These are phyloP conservation scores for Gossypium sturtianum DNA, from an alignment of 345 rosid species.

Conservation along the genomic window DNA sequence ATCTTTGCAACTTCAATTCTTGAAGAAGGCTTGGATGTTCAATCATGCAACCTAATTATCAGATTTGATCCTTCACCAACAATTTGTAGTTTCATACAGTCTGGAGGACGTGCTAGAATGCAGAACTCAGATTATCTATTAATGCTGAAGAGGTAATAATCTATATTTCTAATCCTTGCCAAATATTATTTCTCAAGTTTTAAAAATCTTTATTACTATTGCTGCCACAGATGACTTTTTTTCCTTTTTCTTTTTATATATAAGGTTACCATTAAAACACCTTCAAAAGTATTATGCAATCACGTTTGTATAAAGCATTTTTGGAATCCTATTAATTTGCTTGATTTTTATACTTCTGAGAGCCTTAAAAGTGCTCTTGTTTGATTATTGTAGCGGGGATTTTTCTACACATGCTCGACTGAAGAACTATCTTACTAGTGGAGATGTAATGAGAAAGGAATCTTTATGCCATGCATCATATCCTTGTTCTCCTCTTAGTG, in stretches of 20 bases:
- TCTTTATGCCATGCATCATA: slow-evolving; percentile 45
- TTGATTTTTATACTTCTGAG: not conserved
- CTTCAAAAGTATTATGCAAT: not conserved
- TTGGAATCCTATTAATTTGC: not conserved
- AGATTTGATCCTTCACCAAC: slow-evolving; percentile 81
- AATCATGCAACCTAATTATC: slow-evolving; percentile 76
- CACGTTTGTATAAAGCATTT: not conserved
- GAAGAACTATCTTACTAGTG: slow-evolving; percentile 51
- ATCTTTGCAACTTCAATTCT: slow-evolving; percentile 87
- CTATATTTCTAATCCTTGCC: not conserved
- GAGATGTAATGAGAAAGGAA: slow-evolving; percentile 69
- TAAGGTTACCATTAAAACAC: not conserved
- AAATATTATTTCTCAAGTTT: no score
- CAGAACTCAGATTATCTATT: slow-evolving; percentile 69
- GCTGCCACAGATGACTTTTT: not conserved
- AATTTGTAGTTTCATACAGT: slow-evolving; percentile 88
- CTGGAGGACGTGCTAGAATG: slow-evolving; percentile 98
- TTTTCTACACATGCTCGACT: slow-evolving; percentile 37
- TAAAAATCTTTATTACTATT: not conserved
- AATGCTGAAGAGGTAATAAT: slow-evolving; percentile 59
- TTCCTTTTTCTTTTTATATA: not conserved
- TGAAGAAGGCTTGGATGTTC: slow-evolving; percentile 95
- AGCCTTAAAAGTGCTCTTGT: not conserved
- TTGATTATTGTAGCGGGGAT: slow-evolving; percentile 48
- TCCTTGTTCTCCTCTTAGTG: slow-evolving; percentile 49